These are phyloP conservation scores for Ophiognomonia clavigignenti-juglandacearum DNA, from an alignment of 2,329 filamentous ascomycete species.

Conservation along the genomic window DNA sequence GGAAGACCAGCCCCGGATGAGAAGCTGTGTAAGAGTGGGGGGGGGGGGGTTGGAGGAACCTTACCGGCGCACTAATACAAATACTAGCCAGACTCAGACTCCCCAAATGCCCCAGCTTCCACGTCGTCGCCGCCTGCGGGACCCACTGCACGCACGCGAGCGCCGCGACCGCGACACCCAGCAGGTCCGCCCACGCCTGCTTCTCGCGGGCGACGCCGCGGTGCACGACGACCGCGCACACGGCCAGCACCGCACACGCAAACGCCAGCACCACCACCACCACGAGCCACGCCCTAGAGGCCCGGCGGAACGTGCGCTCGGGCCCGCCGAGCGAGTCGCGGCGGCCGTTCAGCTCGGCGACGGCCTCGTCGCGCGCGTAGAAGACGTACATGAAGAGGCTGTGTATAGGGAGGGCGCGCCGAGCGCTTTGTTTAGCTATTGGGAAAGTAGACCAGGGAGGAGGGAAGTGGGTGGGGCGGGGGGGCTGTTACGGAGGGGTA, in stretches of 20 bases:
- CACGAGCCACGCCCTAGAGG: constrained; percentile 21
- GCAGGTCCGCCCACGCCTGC: constrained; percentile 18
- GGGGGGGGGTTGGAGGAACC: background rate
- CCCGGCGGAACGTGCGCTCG: constrained; percentile 23
- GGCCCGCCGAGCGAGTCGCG: constrained; percentile 21
- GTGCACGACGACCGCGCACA: constrained; percentile 17
- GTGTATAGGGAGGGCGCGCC: too few relatives aligned
- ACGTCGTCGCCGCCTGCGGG: constrained; percentile 18
- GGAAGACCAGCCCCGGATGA: too few relatives aligned
- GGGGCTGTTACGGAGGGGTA: background rate
- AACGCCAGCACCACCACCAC: constrained; percentile 17
- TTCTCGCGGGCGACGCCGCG: constrained; percentile 12
- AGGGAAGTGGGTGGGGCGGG: background rate
- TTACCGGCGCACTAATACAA: constrained; percentile 11
- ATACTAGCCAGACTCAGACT: constrained; percentile 18
- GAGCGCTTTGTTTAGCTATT: too few relatives aligned
- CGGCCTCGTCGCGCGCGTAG: constrained; percentile 24
- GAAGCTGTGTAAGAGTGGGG: too few relatives aligned
- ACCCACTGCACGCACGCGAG: constrained; percentile 21
- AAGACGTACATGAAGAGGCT: constrained; percentile 20
- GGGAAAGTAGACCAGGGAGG: background rate
- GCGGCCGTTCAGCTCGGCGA: constrained; percentile 22
- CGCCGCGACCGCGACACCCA: constrained; percentile 17
- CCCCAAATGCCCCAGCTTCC: constrained; percentile 16
- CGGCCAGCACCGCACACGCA: constrained; percentile 14